Evolutionary conservation across 345 rosid species (phyloP).

Genomic region (Aurinia saxatilis): DNA sequence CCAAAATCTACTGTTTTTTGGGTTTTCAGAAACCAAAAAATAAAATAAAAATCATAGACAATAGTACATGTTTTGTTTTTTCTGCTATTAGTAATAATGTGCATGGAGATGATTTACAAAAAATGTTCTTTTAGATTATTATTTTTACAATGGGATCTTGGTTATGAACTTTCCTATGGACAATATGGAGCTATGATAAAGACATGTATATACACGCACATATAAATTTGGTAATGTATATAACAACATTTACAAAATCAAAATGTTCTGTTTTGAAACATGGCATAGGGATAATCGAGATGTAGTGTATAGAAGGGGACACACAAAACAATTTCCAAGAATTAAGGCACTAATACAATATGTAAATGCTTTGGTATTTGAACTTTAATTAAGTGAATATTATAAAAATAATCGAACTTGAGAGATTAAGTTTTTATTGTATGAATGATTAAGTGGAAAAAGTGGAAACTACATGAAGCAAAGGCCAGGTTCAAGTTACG

Average conservation of each 20-base stretch:
- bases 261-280: slow-evolving; percentile 14
- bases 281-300: neutral
- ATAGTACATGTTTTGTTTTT: no score
- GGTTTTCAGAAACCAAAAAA: no score
- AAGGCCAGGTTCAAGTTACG: slow-evolving; percentile 23
- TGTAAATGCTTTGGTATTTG: neutral
- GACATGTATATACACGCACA: neutral
- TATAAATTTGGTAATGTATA: neutral
- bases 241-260: slow-evolving; percentile 1
- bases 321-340: slow-evolving; percentile 15
- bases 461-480: slow-evolving; percentile 9
- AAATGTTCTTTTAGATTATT: neutral
- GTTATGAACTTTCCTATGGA: neutral
- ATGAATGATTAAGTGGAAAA: slow-evolving; percentile 11
- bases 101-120: neutral
- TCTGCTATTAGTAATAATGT: no score
- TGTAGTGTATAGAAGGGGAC: slow-evolving; percentile 4
- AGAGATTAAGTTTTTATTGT: neutral
- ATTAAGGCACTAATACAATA: neutral
- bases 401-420: neutral
- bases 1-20: no score
- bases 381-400: neutral
- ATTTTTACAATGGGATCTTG: neutral
- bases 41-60: no score
- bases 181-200: neutral